Percentiles rank a stretch among this genome's conserved stretches.
These are phyloP conservation scores for Luffa aegyptiaca DNA, from an alignment of 306 rosid species.

Conservation along the genomic window DNA sequence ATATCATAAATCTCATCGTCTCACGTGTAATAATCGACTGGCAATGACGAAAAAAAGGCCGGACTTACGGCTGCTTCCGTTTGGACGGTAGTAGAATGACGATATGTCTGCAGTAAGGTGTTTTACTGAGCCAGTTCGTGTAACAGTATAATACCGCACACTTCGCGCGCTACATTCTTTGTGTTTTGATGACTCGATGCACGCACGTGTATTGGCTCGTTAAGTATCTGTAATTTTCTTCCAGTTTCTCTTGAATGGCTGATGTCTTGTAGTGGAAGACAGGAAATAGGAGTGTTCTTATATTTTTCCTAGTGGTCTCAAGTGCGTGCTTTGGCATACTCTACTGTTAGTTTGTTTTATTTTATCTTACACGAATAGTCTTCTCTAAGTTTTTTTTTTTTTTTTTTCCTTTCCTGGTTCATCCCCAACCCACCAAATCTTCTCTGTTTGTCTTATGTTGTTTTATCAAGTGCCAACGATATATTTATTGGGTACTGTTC, in stretches of 20 bases:
- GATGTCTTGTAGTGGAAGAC: not conserved
- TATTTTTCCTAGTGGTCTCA: not conserved
- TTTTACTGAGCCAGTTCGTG: conserved; percentile 45
- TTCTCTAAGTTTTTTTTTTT: not conserved
- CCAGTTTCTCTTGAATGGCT: not conserved
- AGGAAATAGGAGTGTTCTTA: not conserved
- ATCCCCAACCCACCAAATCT: not conserved
- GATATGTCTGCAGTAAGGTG: conserved; percentile 45
- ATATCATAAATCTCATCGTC: not conserved
- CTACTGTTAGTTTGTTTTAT: not conserved
- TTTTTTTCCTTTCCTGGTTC: not conserved
- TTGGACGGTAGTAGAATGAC: conserved; percentile 68
- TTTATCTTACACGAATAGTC: not conserved
- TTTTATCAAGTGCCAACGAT: not conserved
- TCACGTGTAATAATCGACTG: conserved; percentile 11
- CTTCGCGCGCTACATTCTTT: not conserved
- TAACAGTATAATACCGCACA: not conserved
- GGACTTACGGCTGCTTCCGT: conserved; percentile 68
- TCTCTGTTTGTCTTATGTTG: not conserved
- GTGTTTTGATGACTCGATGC: not conserved
- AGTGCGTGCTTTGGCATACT: not conserved
- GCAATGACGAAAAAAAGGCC: conserved; percentile 89
- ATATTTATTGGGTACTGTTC: not conserved
- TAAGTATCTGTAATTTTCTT: not conserved
- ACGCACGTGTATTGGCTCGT: not conserved